Percentiles rank a stretch among this genome's conserved stretches.
phyloP scores from a whole-genome alignment of 2,329 filamentous ascomycete genomes.

The Magnaporthales sp. region DNA sequence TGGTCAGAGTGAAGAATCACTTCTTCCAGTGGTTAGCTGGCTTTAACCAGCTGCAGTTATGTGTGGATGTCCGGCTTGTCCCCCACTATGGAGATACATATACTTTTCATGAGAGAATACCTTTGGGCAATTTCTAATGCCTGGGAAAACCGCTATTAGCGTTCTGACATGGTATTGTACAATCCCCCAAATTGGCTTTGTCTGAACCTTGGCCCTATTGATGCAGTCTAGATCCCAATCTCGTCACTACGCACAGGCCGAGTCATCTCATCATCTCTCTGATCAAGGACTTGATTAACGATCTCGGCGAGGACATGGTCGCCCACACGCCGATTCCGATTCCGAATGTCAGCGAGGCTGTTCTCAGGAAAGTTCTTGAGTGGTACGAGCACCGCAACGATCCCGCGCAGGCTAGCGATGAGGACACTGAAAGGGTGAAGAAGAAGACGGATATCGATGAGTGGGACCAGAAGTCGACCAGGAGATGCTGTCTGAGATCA shows the following conservation, averaged over 20 bases:
- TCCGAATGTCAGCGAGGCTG: conserved; percentile 86
- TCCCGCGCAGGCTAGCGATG: conserved; percentile 68
- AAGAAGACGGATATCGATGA: conserved; percentile 99
- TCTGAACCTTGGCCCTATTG: neutral
- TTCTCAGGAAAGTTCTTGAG: conserved; percentile 92
- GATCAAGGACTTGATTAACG: conserved; percentile 97
- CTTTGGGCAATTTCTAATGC: no score
- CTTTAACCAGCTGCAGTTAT: no score
- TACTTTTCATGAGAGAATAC: no score
- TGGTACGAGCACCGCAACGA: conserved; percentile 96
- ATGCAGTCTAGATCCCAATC: neutral
- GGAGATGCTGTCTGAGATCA: conserved; percentile 99
- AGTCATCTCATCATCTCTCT: conserved; percentile 35
- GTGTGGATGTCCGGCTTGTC: no score
- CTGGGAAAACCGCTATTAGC: no score
- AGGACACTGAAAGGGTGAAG: conserved; percentile 89
- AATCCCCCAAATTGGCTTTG: neutral
- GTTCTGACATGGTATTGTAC: neutral
- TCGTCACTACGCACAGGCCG: neutral
- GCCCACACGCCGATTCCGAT: conserved; percentile 70
- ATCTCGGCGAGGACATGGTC: conserved; percentile 61
- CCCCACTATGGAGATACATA: no score
- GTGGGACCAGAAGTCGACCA: conserved; percentile 99
- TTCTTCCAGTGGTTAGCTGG: no score
- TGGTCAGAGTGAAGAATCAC: no score